Percentiles rank a stretch among this genome's conserved stretches.
These are phyloP conservation scores for Sporothrix brasiliensis DNA, from an alignment of 2,329 filamentous ascomycete species.

Conservation along the genomic window DNA sequence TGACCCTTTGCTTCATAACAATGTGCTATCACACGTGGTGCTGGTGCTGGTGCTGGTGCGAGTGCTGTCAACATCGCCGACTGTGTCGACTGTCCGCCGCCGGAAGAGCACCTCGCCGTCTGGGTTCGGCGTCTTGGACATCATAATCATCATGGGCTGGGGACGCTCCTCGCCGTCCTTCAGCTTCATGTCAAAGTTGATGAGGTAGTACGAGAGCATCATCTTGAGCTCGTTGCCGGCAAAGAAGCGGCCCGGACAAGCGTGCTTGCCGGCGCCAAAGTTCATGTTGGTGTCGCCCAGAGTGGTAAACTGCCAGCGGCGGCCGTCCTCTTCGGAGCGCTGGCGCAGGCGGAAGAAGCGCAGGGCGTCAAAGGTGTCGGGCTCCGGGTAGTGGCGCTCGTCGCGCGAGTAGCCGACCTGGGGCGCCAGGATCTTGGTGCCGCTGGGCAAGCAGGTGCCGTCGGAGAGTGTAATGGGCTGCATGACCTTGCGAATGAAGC, in stretches of 20 bases:
- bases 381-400: slow-evolving; percentile 46
- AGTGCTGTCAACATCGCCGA: not conserved
- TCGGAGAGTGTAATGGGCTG: slow-evolving; percentile 52
- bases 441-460: slow-evolving; percentile 49
- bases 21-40: not conserved
- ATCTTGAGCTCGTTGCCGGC: slow-evolving; percentile 53
- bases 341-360: slow-evolving; percentile 54
- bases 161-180: slow-evolving; percentile 47
- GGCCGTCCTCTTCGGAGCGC: slow-evolving; percentile 45
- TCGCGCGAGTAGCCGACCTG: slow-evolving; percentile 49
- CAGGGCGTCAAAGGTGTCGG: slow-evolving; percentile 52
- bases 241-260: slow-evolving; percentile 55
- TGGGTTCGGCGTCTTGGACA: slow-evolving; percentile 48
- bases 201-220: slow-evolving; percentile 48
- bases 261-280: slow-evolving; percentile 53
- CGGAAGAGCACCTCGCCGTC: slow-evolving; percentile 48
- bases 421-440: slow-evolving; percentile 49
- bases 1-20: not conserved
- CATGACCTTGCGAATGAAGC: slow-evolving; percentile 52
- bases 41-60: not conserved
- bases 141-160: slow-evolving; percentile 49
- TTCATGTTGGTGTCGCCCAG: slow-evolving; percentile 50
- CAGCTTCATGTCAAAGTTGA: slow-evolving; percentile 49
- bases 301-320: slow-evolving; percentile 50
- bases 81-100: slow-evolving; percentile 39